phyloP scores from a whole-genome alignment of 2,329 filamentous ascomycete species.

The Sarocladiaceae sp. region DNA sequence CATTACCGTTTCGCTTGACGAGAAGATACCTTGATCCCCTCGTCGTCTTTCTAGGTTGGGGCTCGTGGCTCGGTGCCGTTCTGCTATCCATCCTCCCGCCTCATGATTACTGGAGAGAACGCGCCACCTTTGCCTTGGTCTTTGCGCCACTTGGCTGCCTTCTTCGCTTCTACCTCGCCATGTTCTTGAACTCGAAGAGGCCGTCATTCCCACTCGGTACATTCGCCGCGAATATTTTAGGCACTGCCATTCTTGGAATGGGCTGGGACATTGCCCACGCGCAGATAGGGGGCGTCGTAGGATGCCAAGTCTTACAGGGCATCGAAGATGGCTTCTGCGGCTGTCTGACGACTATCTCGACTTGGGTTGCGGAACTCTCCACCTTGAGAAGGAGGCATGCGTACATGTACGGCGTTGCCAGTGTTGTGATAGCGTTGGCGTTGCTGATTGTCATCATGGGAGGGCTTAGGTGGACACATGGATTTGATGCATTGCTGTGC shows the following conservation, averaged over 20 bases:
- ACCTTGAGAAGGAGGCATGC: slow-evolving; percentile 45
- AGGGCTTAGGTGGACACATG: slow-evolving; percentile 62
- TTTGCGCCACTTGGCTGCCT: slow-evolving; percentile 80
- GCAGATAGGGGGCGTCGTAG: slow-evolving; percentile 46
- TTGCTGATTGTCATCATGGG: slow-evolving; percentile 68
- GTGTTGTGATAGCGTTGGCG: slow-evolving; percentile 51
- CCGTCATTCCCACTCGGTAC: slow-evolving; percentile 77
- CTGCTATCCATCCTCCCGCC: slow-evolving; percentile 68
- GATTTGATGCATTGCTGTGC: slow-evolving; percentile 41
- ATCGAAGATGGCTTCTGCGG: slow-evolving; percentile 64
- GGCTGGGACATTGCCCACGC: slow-evolving; percentile 73
- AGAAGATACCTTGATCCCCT: slow-evolving; percentile 59
- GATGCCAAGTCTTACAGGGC: slow-evolving; percentile 63
- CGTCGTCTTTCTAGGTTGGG: slow-evolving; percentile 59
- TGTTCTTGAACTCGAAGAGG: slow-evolving; percentile 61
- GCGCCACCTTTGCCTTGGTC: slow-evolving; percentile 68
- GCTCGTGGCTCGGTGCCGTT: slow-evolving; percentile 72
- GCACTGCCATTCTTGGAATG: slow-evolving; percentile 68
- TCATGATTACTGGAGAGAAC: slow-evolving; percentile 66
- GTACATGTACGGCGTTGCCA: slow-evolving; percentile 62
- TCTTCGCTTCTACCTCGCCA: slow-evolving; percentile 64
- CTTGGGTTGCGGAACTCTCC: slow-evolving; percentile 57
- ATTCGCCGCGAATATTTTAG: slow-evolving; percentile 73
- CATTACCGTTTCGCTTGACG: slow-evolving; percentile 49
- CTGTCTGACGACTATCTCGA: slow-evolving; percentile 59